Evolutionary conservation across 2,329 filamentous ascomycete species (phyloP), one percentile per base, ranked within the genome.

Genomic region (Neopestalotiopsis rosae): DNA sequence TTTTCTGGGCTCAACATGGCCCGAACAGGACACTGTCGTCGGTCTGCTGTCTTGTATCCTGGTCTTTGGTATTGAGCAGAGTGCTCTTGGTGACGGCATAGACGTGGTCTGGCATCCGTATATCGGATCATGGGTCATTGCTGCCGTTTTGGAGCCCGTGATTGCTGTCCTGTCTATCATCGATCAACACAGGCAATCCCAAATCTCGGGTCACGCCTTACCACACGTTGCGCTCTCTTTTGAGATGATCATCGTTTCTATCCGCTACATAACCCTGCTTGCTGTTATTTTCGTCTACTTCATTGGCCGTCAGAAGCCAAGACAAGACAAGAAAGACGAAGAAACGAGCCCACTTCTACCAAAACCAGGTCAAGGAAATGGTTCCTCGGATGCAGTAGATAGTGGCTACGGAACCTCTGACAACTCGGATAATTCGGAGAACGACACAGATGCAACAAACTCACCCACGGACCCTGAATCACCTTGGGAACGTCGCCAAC

Each of bases 101-200:
- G 81, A 84, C 65, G 83, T 85, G 2, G 83, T 89, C 10, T 91
- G 89, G 84, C 89, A 90, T 72, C 89, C 90, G 0, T 90, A 89
- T 71, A 87, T 87, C 71, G 90, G 89, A 20, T 87, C 88, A 13
- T 92, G 90, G 84, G 72, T 87, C 38, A 77, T 92, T 17, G 87
- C 87, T 14, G 78, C 91, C 7, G 73, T 83, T 14, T 86, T 88
- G 45, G 91, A 94, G 74, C 76, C 85, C 0, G 73, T 76, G 63
- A 79, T 89, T 40, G 76, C 84, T 30, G 72, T 80, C 14, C 72
- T 87, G 20, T 75, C 79, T 52, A 76, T 77, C 24, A 66, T 80
- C 59, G 57, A 71, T 66, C 61, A 74, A 69, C 34, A 73, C 34
- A 67, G 57, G 24, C 67, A 65, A 42, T 64, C 66, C 3, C 52